Conservation (phyloP, 352 stramenopile species). For the Pythium dissimile region DNA sequence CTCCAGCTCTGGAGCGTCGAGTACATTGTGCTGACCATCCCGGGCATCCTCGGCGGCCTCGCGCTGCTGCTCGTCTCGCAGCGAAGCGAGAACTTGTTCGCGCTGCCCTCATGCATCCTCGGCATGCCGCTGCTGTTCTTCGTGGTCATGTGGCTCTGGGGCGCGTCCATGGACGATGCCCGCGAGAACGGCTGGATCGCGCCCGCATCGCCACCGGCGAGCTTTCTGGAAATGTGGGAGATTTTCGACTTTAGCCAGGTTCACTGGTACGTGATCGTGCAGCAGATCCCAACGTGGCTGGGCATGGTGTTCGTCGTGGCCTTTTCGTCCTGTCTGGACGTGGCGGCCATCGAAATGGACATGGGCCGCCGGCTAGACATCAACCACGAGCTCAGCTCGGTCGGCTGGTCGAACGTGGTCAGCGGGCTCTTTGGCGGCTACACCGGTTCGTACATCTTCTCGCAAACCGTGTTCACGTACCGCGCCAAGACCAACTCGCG, state of each 20-base stretch:
- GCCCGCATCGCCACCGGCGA: slow-evolving; percentile 50
- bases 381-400: slow-evolving; percentile 91
- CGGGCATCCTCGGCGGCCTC: slow-evolving; percentile 79
- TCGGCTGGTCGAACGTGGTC: slow-evolving; percentile 96
- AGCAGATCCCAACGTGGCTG: slow-evolving; percentile 90
- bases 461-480: slow-evolving; percentile 98
- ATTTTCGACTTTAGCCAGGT: slow-evolving; percentile 92
- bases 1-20: slow-evolving; percentile 58
- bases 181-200: slow-evolving; percentile 91
- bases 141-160: slow-evolving; percentile 63
- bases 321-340: slow-evolving; percentile 96
- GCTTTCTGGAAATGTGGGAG: slow-evolving; percentile 71
- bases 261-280: slow-evolving; percentile 86
- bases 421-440: slow-evolving; percentile 95
- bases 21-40: slow-evolving; percentile 79
- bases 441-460: slow-evolving; percentile 99
- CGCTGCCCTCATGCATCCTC: slow-evolving; percentile 80
- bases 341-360: slow-evolving; percentile 97
- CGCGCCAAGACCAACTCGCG: slow-evolving; percentile 88
- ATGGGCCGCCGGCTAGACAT: slow-evolving; percentile 93
- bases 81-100: slow-evolving; percentile 72
- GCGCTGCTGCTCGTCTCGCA: slow-evolving; percentile 82
- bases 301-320: slow-evolving; percentile 97
- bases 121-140: slow-evolving; percentile 92
- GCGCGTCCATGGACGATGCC: slow-evolving; percentile 87